phyloP scores from a whole-genome alignment of 2,329 filamentous ascomycete genomes.

The Microcera coccophila region DNA sequence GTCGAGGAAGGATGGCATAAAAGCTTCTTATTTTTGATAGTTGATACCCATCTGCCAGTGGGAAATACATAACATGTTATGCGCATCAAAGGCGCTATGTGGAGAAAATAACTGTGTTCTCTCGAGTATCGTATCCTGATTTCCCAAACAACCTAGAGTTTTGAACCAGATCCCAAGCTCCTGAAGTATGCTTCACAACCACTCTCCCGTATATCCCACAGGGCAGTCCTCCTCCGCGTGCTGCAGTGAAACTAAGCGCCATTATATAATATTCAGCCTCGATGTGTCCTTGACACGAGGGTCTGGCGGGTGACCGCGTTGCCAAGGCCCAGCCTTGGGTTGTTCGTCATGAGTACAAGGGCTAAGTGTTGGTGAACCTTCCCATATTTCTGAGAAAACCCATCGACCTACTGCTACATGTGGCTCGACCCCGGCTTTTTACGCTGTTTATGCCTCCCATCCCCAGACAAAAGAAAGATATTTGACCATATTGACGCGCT shows the following conservation, averaged over 20 bases:
- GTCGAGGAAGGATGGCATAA: not conserved
- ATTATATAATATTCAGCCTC: not conserved
- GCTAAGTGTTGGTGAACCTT: constrained; percentile 1
- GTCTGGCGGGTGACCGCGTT: constrained; percentile 7
- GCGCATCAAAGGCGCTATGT: constrained; percentile 11
- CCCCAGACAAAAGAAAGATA: constrained; percentile 96
- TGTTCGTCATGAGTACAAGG: constrained; percentile 10
- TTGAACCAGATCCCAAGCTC: constrained; percentile 6
- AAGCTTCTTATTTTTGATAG: constrained; percentile 11
- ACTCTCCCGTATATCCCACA: too few relatives aligned
- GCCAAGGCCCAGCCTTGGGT: constrained; percentile 19
- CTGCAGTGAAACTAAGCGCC: too few relatives aligned
- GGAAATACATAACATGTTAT: constrained; percentile 20
- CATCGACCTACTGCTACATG: too few relatives aligned
- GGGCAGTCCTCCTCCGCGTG: too few relatives aligned
- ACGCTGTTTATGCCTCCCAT: too few relatives aligned
- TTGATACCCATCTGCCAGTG: constrained; percentile 25
- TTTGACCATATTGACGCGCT: constrained; percentile 95
- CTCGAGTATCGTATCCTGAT: constrained; percentile 8
- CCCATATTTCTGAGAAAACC: too few relatives aligned
- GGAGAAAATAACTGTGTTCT: constrained; percentile 8
- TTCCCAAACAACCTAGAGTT: constrained; percentile 13
- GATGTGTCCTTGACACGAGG: not conserved
- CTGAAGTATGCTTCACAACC: not conserved
- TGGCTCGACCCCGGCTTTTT: too few relatives aligned